Conservation (phyloP, 495 filamentous ascomycete species). For the Apiosordaria backusii region DNA sequence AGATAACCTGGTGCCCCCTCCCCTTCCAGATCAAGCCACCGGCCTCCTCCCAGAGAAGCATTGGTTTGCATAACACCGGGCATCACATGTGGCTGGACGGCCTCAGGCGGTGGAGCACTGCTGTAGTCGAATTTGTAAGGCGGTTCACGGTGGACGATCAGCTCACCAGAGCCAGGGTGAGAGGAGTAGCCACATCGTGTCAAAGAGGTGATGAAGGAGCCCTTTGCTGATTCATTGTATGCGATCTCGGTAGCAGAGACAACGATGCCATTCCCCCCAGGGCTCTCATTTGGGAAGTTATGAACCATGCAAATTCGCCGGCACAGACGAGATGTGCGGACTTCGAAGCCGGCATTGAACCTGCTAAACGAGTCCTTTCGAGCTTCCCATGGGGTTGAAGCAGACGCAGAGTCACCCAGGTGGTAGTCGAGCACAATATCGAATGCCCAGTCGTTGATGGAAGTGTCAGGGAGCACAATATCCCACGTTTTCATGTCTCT, state of each 20-base stretch:
- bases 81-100: background rate
- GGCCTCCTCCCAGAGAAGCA: background rate
- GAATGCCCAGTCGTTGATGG: background rate
- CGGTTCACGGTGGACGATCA: background rate
- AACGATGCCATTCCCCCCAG: background rate
- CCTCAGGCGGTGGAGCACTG: background rate
- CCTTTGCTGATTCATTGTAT: background rate
- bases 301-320: conserved; percentile 38
- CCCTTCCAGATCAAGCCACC: background rate
- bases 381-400: background rate
- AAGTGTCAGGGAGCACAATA: background rate
- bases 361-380: background rate
- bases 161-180: background rate
- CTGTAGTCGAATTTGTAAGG: background rate
- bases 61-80: background rate
- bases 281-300: conserved; percentile 25
- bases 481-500: background rate
- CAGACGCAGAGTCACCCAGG: background rate
- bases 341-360: conserved; percentile 25
- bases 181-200: background rate
- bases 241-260: background rate
- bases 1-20: background rate
- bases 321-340: conserved; percentile 35
- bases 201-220: background rate
- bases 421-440: background rate